phyloP scores from a whole-genome alignment of 768 basidiomycete genomes.

The Rhodosporidiobolus sp. region DNA sequence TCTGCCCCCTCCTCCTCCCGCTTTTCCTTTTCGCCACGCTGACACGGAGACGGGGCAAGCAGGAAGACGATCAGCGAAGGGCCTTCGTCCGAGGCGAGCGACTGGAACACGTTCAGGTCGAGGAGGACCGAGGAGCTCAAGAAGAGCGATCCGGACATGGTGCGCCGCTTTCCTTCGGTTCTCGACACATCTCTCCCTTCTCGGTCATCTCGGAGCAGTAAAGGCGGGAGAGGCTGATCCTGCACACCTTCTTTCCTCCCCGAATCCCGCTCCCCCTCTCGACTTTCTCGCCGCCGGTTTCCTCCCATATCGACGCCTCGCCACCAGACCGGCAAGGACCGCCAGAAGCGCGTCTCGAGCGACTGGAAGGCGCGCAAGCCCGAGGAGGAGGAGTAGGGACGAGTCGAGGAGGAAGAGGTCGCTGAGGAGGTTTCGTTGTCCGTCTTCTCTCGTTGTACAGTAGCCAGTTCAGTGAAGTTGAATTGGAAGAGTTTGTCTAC shows the following conservation, averaged over 20 bases:
- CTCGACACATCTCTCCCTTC: no score
- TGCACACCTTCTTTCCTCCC: no score
- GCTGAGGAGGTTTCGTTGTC: not conserved
- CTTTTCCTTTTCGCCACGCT: no score
- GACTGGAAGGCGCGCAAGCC: not conserved
- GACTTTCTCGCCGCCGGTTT: not conserved
- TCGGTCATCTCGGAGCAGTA: no score
- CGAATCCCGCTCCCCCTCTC: not conserved
- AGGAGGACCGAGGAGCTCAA: not conserved
- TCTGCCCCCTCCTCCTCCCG: not conserved
- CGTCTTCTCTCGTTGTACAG: not conserved
- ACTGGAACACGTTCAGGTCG: not conserved
- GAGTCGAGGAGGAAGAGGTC: not conserved
- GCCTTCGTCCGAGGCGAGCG: not conserved
- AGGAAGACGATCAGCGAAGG: not conserved
- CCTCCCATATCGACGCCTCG: no score
- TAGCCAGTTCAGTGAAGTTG: no score
- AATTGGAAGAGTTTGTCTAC: no score
- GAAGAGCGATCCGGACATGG: not conserved
- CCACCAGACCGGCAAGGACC: no score
- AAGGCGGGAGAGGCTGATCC: no score
- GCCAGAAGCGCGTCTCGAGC: no score
- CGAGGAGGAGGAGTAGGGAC: not conserved
- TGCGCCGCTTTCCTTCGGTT: not conserved
- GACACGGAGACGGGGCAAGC: not conserved